These are phyloP conservation scores for Pythium oligandrum DNA, from an alignment of 352 stramenopile genomes.

Conservation along the genomic window DNA sequence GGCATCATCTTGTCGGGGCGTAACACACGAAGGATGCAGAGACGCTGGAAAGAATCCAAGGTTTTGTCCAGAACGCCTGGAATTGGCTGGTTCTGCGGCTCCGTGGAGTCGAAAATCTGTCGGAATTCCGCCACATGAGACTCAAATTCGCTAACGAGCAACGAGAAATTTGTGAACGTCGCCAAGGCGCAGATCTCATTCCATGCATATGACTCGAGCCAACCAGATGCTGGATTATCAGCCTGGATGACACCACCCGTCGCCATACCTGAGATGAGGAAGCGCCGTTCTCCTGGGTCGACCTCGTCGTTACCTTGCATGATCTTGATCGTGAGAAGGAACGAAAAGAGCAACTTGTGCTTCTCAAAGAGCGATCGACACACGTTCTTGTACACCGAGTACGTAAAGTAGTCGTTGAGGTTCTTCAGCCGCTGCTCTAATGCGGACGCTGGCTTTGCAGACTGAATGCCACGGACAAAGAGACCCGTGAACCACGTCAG, in stretches of 20 bases:
- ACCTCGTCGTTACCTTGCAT: conserved; percentile 81
- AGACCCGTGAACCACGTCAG: conserved; percentile 91
- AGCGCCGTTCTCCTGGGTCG: conserved; percentile 86
- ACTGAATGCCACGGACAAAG: conserved; percentile 88
- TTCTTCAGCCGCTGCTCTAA: conserved; percentile 78
- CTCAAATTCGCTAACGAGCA: conserved; percentile 44
- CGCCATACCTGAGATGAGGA: conserved; percentile 85
- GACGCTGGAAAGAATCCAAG: conserved; percentile 79
- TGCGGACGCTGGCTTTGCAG: conserved; percentile 55
- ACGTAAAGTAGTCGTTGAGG: conserved; percentile 92
- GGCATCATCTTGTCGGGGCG: conserved; percentile 83
- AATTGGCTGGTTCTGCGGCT: conserved; percentile 74
- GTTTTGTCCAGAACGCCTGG: conserved; percentile 47
- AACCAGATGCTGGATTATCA: conserved; percentile 43
- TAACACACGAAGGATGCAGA: conserved; percentile 76
- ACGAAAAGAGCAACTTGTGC: conserved; percentile 93
- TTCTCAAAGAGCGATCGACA: conserved; percentile 92
- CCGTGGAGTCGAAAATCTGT: conserved; percentile 76
- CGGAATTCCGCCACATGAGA: conserved; percentile 46
- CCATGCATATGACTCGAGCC: conserved; percentile 77
- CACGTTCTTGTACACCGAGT: conserved; percentile 93
- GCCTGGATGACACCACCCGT: conserved; percentile 27
- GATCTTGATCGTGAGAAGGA: conserved; percentile 87
- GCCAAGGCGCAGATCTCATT: conserved; percentile 71
- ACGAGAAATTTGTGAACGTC: conserved; percentile 61